These are phyloP conservation scores for Coemansia sp. DNA, from an alignment of 192 early-diverging fungal species.

Conservation along the genomic window DNA sequence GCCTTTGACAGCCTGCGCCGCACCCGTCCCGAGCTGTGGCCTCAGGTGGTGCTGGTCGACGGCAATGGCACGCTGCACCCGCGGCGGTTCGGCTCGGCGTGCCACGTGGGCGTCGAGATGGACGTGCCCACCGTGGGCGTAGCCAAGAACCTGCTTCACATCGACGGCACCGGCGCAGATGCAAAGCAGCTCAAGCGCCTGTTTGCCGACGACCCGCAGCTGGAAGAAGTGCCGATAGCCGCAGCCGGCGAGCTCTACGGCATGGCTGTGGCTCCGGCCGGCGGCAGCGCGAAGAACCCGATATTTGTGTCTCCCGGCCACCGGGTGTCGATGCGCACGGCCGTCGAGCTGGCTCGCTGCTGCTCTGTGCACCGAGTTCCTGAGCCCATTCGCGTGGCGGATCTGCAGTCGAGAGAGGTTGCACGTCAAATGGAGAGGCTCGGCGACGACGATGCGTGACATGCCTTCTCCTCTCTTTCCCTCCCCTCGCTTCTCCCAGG, in stretches of 20 bases:
- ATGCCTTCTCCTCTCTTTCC: too few relatives aligned
- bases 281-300: slow-evolving; percentile 61
- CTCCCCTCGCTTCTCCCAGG: neutral
- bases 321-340: slow-evolving; percentile 63
- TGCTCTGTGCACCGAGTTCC: slow-evolving; percentile 72
- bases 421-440: slow-evolving; percentile 22
- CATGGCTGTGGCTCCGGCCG: slow-evolving; percentile 53
- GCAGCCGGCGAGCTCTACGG: slow-evolving; percentile 54
- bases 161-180: slow-evolving; percentile 55
- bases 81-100: slow-evolving; percentile 81
- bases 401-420: slow-evolving; percentile 47
- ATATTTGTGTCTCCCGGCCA: slow-evolving; percentile 89
- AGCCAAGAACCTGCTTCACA: slow-evolving; percentile 84
- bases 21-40: slow-evolving; percentile 56
- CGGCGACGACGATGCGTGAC: neutral
- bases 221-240: slow-evolving; percentile 51
- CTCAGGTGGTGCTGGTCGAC: slow-evolving; percentile 82
- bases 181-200: slow-evolving; percentile 57
- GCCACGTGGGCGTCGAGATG: slow-evolving; percentile 71
- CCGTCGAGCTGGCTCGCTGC: slow-evolving; percentile 62
- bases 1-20: slow-evolving; percentile 58
- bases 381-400: slow-evolving; percentile 89
- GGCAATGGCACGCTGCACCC: slow-evolving; percentile 89
- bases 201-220: slow-evolving; percentile 33
- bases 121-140: slow-evolving; percentile 82